Percentiles rank a stretch among this genome's conserved stretches.
Conservation (phyloP, 2,329 filamentous ascomycete species). For the Bisporella sp. region DNA sequence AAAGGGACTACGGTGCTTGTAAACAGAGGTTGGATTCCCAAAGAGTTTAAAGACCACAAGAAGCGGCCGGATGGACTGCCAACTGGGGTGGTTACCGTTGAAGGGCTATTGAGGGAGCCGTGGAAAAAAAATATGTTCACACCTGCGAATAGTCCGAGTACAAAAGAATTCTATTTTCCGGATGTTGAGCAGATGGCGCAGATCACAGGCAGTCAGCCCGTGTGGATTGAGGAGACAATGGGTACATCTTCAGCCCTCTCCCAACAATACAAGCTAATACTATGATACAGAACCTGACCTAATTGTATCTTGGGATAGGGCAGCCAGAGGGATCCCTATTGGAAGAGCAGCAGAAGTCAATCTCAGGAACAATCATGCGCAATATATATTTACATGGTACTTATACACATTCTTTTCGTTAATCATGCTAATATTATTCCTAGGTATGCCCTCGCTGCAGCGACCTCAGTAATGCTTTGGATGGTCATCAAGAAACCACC, state of each 20-base stretch:
- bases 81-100: constrained; percentile 64
- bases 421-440: constrained; percentile 2
- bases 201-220: constrained; percentile 72
- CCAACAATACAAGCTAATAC: constrained; percentile 8
- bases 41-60: constrained; percentile 60
- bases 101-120: constrained; percentile 79
- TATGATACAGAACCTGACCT: constrained; percentile 62
- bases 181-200: constrained; percentile 88
- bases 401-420: constrained; percentile 24
- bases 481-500: constrained; percentile 88
- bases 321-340: constrained; percentile 79
- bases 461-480: constrained; percentile 92
- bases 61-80: constrained; percentile 59
- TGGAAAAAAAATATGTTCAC: constrained; percentile 99
- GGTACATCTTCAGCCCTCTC: constrained; percentile 42
- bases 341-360: constrained; percentile 85
- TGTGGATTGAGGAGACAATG: constrained; percentile 97
- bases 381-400: constrained; percentile 99
- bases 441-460: constrained; percentile 80
- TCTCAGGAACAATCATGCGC: constrained; percentile 89
- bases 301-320: constrained; percentile 66
- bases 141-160: constrained; percentile 77
- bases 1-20: constrained; percentile 69
- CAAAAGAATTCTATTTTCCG: constrained; percentile 88
- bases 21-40: constrained; percentile 86